Base-by-base conservation (phyloP, 164 flowering plant genomes). In the Berberis vulgaris region DNA sequence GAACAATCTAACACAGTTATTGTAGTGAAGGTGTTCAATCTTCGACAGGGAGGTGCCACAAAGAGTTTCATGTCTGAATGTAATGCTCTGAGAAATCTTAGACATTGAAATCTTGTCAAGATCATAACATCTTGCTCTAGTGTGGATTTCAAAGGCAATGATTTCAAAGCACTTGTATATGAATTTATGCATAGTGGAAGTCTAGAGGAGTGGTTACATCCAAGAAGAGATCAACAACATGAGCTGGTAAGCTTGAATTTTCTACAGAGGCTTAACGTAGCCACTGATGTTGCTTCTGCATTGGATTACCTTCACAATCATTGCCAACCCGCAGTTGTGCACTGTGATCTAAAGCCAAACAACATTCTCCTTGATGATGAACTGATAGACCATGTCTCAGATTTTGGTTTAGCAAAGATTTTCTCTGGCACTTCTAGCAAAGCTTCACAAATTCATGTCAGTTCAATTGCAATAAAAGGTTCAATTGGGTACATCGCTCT, bases 31-130 rank as follows among this genome's bases (percentile, higher is more conserved):
- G 67, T 65, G 10, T 11, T 65, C 7, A 11, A 56, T 12, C 67
- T 65, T 2, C 0, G 7, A 42, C 10, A 45, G 26, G 43, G 13
- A 12, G 58, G 66, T 6, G 58, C 66, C 43, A 42, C 59, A 4
- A 53, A 63, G 49, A 63, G 49, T 41, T 65, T 65, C 39, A 45
- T 56, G 39, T 52, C 67, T 57, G 67, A 65, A 56, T 65, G 67
- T 56, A 26, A 62, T 6, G 44, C 55, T 39, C 13, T 62, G 44
- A 62, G 50, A 45, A 45, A 44, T 12, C 41, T 54, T 26, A 57
- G 58, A 53, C 66, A 63, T 44, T 45, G 55, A 43, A 54, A 63
- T 42, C 66, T 54, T 1, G 12, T 63, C 41, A 63, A 63, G 59
- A 53, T 65, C n/a, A 0, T 56, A 40, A 65, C 67, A 1, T 11